phyloP scores from a whole-genome alignment of 2,329 filamentous ascomycete species.

The Neoascochyta sp. region DNA sequence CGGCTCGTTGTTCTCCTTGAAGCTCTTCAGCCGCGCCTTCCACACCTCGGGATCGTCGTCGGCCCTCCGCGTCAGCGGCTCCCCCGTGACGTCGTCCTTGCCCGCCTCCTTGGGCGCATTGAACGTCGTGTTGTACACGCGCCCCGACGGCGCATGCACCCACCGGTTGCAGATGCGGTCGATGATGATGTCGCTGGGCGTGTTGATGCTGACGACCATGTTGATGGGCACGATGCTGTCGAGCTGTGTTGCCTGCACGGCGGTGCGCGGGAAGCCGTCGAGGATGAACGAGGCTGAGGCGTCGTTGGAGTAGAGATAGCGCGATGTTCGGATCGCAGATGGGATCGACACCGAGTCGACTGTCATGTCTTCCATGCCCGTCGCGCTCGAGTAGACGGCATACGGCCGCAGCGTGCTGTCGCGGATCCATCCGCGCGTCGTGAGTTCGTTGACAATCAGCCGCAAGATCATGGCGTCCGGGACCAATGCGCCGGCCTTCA shows the following conservation, averaged over 20 bases:
- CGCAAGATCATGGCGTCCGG: slow-evolving; percentile 87
- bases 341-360: slow-evolving; percentile 45
- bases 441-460: slow-evolving; percentile 86
- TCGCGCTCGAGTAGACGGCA: slow-evolving; percentile 42
- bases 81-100: slow-evolving; percentile 86
- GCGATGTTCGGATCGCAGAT: slow-evolving; percentile 31
- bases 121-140: slow-evolving; percentile 94
- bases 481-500: slow-evolving; percentile 85
- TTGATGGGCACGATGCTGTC: slow-evolving; percentile 90
- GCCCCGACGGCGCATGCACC: slow-evolving; percentile 86
- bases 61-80: slow-evolving; percentile 72
- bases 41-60: slow-evolving; percentile 89
- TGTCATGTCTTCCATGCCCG: slow-evolving; percentile 29
- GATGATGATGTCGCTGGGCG: slow-evolving; percentile 80
- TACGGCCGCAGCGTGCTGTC: slow-evolving; percentile 46
- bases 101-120: slow-evolving; percentile 78
- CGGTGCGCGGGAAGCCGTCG: slow-evolving; percentile 91
- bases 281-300: slow-evolving; percentile 87
- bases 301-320: slow-evolving; percentile 56
- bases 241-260: slow-evolving; percentile 70
- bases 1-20: slow-evolving; percentile 80
- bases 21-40: slow-evolving; percentile 73
- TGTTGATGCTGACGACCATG: slow-evolving; percentile 81
- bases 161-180: slow-evolving; percentile 87
- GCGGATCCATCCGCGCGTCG: slow-evolving; percentile 76